A percentile compares a stretch with the other conserved stretches of the same genome.
Evolutionary conservation across 768 basidiomycete genomes (phyloP).

Genomic region (Macrolepiota dolichaula): DNA sequence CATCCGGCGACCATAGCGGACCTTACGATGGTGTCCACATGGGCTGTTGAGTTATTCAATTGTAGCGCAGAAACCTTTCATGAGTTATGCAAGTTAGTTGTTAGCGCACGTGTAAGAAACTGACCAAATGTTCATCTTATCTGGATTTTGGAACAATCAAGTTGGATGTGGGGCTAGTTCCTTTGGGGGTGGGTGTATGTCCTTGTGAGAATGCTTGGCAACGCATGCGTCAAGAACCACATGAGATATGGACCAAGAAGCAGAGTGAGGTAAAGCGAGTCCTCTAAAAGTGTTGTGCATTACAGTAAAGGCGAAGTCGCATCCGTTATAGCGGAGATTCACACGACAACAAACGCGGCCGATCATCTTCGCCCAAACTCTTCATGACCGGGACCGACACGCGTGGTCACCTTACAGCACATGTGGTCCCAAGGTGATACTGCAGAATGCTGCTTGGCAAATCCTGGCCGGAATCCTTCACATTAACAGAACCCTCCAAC

Average conservation of each 20-base stretch:
- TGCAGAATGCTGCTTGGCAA: too few species aligned
- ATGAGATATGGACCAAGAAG: too few species aligned
- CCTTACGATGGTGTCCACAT: slow-evolving; percentile 7
- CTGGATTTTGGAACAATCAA: too few species aligned
- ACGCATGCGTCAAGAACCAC: background rate
- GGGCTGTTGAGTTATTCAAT: slow-evolving; percentile 12
- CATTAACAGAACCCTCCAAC: background rate
- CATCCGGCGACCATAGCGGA: slow-evolving; percentile 38
- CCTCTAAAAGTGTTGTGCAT: background rate
- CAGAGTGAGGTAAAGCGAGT: background rate
- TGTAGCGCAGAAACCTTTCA: background rate
- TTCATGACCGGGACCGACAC: background rate
- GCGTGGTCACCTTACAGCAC: background rate
- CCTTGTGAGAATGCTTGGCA: background rate
- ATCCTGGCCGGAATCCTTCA: background rate
- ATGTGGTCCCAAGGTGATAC: background rate
- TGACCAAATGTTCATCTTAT: too few species aligned
- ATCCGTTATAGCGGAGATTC: too few species aligned
- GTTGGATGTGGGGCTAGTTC: background rate
- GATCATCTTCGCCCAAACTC: background rate
- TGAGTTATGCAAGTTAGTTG: background rate
- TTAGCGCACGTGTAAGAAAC: too few species aligned
- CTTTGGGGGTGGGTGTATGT: background rate
- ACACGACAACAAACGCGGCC: background rate
- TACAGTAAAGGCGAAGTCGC: too few species aligned